Percentiles rank a stretch among this genome's conserved stretches.
Evolutionary conservation across 2,329 filamentous ascomycete genomes (phyloP).

Genomic region (Epichloe baconii): DNA sequence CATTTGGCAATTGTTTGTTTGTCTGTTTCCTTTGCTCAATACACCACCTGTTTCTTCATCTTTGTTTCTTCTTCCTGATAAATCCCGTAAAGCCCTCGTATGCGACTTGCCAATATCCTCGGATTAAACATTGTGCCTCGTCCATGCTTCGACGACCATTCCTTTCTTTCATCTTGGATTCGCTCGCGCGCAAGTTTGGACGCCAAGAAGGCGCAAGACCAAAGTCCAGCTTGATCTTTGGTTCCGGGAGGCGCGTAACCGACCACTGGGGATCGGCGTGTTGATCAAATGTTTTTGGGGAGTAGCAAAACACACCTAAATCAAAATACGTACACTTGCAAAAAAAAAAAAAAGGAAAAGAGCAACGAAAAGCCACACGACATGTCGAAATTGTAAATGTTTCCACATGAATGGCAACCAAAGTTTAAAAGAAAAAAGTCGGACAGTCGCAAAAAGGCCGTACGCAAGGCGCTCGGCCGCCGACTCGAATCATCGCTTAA

Average conservation of each 20-base stretch:
- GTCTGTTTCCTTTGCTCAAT: background rate
- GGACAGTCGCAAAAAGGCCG: background rate
- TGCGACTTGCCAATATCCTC: slow-evolving; percentile 5
- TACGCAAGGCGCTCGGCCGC: background rate
- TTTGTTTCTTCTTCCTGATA: background rate
- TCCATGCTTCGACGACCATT: slow-evolving; percentile 5
- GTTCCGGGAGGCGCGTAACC: background rate
- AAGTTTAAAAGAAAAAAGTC: background rate
- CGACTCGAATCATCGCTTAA: slow-evolving; percentile 1
- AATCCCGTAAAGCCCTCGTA: slow-evolving; percentile 1
- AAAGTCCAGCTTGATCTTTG: slow-evolving; percentile 18
- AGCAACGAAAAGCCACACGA: slow-evolving; percentile 7
- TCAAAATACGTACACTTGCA: background rate
- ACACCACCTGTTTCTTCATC: background rate
- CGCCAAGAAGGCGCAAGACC: slow-evolving; percentile 14
- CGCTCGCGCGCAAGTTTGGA: slow-evolving; percentile 6
- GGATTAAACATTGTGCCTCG: slow-evolving; percentile 5
- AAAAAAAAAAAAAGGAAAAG: slow-evolving; percentile 5
- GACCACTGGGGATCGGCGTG: background rate
- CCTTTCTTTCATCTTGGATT: background rate
- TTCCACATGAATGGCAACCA: slow-evolving; percentile 6
- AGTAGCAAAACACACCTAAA: slow-evolving; percentile 3
- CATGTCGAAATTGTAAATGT: background rate
- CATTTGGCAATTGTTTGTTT: background rate
- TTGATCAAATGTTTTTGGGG: background rate